Conservation (phyloP, 2,329 filamentous ascomycete genomes). For the Aspergillus fructus region DNA sequence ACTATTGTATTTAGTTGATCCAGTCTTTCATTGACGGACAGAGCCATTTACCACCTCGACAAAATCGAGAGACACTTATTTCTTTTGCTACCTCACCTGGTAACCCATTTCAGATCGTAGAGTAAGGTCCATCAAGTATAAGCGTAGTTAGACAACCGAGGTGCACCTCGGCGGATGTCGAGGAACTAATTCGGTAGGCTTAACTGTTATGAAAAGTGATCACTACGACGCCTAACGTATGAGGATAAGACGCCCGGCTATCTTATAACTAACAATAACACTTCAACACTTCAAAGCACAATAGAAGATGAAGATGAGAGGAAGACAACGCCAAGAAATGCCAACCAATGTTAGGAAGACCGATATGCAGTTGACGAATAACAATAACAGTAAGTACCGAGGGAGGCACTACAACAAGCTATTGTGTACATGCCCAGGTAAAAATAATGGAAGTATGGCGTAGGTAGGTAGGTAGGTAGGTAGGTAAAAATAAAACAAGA, state of each 20-base stretch:
- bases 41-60: neutral
- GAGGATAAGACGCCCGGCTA: neutral
- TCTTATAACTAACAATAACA: conserved; percentile 1
- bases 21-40: neutral
- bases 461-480: neutral
- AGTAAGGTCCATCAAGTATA: neutral
- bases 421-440: conserved; percentile 8
- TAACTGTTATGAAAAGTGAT: neutral
- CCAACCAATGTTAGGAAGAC: conserved; percentile 15
- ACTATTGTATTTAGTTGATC: neutral
- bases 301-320: conserved; percentile 1
- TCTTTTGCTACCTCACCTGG: neutral
- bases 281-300: neutral
- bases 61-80: neutral
- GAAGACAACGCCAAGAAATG: conserved; percentile 13
- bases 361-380: conserved; percentile 13
- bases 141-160: neutral
- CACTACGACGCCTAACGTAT: neutral
- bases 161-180: neutral
- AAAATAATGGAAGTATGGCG: neutral
- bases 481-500: neutral
- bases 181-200: neutral
- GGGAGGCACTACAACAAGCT: neutral
- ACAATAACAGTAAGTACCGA: neutral
- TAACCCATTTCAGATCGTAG: neutral